A percentile compares a stretch with the other conserved stretches of the same genome.
phyloP scores from a whole-genome alignment of 2,329 filamentous ascomycete species.

The Paramyrothecium sp. region DNA sequence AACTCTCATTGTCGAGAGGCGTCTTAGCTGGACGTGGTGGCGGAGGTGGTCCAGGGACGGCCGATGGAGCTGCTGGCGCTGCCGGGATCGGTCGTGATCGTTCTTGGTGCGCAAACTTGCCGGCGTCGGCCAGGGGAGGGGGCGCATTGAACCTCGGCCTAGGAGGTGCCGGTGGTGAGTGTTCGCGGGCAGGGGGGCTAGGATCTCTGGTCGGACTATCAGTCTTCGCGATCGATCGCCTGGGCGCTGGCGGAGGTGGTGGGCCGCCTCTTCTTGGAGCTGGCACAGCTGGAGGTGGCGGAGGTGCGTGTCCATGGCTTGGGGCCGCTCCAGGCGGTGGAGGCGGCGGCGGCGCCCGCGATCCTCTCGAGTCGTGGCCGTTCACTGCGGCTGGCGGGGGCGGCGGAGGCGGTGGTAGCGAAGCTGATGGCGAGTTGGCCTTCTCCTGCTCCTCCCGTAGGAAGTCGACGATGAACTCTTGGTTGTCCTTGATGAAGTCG shows the following conservation, averaged over 20 bases:
- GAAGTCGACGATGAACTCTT: slow-evolving; percentile 67
- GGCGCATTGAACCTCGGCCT: slow-evolving; percentile 78
- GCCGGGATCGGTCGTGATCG: slow-evolving; percentile 22
- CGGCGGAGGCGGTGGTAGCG: slow-evolving; percentile 20
- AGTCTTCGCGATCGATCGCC: slow-evolving; percentile 54
- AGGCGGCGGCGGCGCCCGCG: slow-evolving; percentile 33
- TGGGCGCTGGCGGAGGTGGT: slow-evolving; percentile 45
- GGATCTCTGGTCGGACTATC: slow-evolving; percentile 43
- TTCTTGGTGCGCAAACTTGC: slow-evolving; percentile 70
- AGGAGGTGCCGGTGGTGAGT: slow-evolving; percentile 59
- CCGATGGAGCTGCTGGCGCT: slow-evolving; percentile 12
- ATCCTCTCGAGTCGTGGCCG: slow-evolving; percentile 25
- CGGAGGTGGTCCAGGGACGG: slow-evolving; percentile 30
- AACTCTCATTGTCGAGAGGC: slow-evolving; percentile 60
- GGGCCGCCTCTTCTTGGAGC: slow-evolving; percentile 23
- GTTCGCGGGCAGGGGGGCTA: slow-evolving; percentile 63
- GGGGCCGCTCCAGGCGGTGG: slow-evolving; percentile 9
- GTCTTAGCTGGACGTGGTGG: slow-evolving; percentile 61
- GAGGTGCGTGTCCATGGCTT: slow-evolving; percentile 20
- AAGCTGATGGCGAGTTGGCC: slow-evolving; percentile 15
- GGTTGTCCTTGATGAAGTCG: slow-evolving; percentile 66
- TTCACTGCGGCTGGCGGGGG: slow-evolving; percentile 26
- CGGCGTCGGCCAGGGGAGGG: slow-evolving; percentile 85
- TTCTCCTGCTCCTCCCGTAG: slow-evolving; percentile 55
- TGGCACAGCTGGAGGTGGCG: slow-evolving; percentile 23